A percentile compares a stretch with the other conserved stretches of the same genome.
Conservation (phyloP, 495 filamentous ascomycete species). For the Tetracladium marchalianum region DNA sequence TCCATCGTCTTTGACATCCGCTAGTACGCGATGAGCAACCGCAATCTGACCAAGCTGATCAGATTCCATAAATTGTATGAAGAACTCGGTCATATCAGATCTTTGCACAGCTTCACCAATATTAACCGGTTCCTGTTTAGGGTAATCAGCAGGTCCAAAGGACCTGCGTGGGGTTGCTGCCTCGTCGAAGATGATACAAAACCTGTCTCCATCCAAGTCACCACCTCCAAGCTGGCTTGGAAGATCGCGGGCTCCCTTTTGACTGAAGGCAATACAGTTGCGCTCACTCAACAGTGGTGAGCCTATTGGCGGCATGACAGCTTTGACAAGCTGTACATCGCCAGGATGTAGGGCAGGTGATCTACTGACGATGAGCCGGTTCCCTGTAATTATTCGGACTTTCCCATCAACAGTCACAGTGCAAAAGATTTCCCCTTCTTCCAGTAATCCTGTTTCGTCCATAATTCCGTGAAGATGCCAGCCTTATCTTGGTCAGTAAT, state of each 20-base stretch:
- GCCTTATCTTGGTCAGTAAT: too few species aligned
- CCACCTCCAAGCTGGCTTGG: slow-evolving; percentile 69
- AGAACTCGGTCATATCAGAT: slow-evolving; percentile 64
- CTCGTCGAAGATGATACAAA: slow-evolving; percentile 60
- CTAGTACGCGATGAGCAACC: slow-evolving; percentile 53
- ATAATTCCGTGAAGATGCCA: slow-evolving; percentile 57
- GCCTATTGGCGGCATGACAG: slow-evolving; percentile 37
- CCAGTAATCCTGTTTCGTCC: slow-evolving; percentile 63
- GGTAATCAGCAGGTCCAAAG: slow-evolving; percentile 57
- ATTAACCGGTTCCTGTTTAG: slow-evolving; percentile 37
- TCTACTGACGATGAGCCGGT: slow-evolving; percentile 50
- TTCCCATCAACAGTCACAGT: slow-evolving; percentile 21
- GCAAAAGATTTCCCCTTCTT: slow-evolving; percentile 54
- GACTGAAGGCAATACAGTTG: slow-evolving; percentile 69
- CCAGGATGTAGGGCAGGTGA: slow-evolving; percentile 71
- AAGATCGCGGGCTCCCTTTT: slow-evolving; percentile 56
- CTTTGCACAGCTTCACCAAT: slow-evolving; percentile 42
- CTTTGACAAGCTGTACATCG: slow-evolving; percentile 56
- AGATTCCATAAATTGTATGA: slow-evolving; percentile 67
- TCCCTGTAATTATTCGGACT: slow-evolving; percentile 14
- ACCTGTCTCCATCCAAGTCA: slow-evolving; percentile 73
- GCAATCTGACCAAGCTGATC: slow-evolving; percentile 64
- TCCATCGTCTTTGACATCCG: slow-evolving; percentile 46
- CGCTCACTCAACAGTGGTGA: slow-evolving; percentile 47
- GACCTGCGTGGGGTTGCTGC: slow-evolving; percentile 29